Percentiles rank a stretch among this genome's conserved stretches.
Conservation (phyloP, 2,329 filamentous ascomycete genomes). For the Alternaria dauci region DNA sequence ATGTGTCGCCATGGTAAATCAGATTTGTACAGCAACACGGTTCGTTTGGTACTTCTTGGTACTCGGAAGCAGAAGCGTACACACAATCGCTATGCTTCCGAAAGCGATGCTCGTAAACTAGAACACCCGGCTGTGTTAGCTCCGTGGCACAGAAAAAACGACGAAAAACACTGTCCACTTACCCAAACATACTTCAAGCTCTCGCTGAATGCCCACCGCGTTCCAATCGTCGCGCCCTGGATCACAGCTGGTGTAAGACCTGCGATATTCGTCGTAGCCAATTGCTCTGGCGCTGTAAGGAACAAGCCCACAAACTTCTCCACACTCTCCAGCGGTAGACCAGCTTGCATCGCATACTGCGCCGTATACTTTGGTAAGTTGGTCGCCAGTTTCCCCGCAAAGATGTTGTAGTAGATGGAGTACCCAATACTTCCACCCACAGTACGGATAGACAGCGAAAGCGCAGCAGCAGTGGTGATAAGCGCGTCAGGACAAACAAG, state of each 20-base stretch:
- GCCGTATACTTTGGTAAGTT: slow-evolving; percentile 38
- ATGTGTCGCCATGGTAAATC: not conserved
- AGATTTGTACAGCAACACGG: slow-evolving; percentile 36
- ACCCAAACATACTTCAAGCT: slow-evolving; percentile 46
- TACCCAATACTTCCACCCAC: slow-evolving; percentile 50
- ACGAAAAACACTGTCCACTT: not conserved
- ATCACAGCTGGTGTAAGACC: slow-evolving; percentile 44
- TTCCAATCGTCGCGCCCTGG: slow-evolving; percentile 35
- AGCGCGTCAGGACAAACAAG: slow-evolving; percentile 45
- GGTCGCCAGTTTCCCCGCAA: slow-evolving; percentile 39
- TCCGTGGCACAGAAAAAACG: not conserved
- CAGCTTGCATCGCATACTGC: slow-evolving; percentile 47
- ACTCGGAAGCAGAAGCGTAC: slow-evolving; percentile 40
- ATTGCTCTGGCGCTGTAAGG: slow-evolving; percentile 29
- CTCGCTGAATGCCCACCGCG: slow-evolving; percentile 42
- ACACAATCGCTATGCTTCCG: slow-evolving; percentile 40
- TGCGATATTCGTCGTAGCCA: slow-evolving; percentile 23
- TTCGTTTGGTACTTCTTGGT: slow-evolving; percentile 47
- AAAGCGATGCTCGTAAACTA: slow-evolving; percentile 40
- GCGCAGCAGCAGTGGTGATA: slow-evolving; percentile 49
- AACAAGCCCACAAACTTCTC: slow-evolving; percentile 48
- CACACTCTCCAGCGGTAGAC: slow-evolving; percentile 49
- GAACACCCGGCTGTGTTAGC: slow-evolving; percentile 3
- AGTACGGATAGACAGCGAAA: slow-evolving; percentile 58
- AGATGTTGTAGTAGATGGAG: slow-evolving; percentile 49